Base-by-base conservation (phyloP, 495 filamentous ascomycete species). In the Cercophora sp. region DNA sequence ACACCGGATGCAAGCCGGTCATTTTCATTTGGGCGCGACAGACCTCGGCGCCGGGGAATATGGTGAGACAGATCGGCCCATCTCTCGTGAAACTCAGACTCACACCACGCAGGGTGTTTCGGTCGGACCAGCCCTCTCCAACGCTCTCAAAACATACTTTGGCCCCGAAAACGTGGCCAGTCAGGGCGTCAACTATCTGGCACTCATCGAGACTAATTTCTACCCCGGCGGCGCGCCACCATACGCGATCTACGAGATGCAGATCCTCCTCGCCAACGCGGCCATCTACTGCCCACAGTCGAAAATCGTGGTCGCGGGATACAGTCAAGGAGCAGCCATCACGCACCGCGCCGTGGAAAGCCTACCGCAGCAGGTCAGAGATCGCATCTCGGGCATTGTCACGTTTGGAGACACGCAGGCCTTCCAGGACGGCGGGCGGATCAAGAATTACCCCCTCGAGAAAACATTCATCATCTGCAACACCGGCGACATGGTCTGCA, bases 331-430 rank as follows among this genome's bases (percentile, higher is more conserved):
- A 2, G 40, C 40, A 43, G 40, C 40, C 40, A 43, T 43, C 20
- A 25, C 40, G 20, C 40, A 43, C 18, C 40, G 40, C 20, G 40
- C 40, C 2, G 26, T 43, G 19, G 40, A 43, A 25, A 3, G 4
- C 11, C 19, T 43, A 2, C 22, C 40, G 40, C 20, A 43, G 11
- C 25, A 43, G 8, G 40, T 43, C 40, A 23, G 23, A 8, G 20
- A 43, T 11, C 16, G 40, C 2, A 25, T 43, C 22, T 18, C 40
- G 2, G 43, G 43, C 2, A 26, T 46, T 2, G 43, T 46, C 15
- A 46, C 43, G 10, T 46, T 46, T 13, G 43, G 43, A 5, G 43
- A 46, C n/a, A 46, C 43, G 11, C 43, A 46, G 25, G 15, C 43
- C 1, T 9, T 32, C 5, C 43, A 31, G 15, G 43, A 32, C 26